These are phyloP conservation scores for Monosporozyma aerobia DNA, from an alignment of 805 yeast genomes.

Conservation along the genomic window DNA sequence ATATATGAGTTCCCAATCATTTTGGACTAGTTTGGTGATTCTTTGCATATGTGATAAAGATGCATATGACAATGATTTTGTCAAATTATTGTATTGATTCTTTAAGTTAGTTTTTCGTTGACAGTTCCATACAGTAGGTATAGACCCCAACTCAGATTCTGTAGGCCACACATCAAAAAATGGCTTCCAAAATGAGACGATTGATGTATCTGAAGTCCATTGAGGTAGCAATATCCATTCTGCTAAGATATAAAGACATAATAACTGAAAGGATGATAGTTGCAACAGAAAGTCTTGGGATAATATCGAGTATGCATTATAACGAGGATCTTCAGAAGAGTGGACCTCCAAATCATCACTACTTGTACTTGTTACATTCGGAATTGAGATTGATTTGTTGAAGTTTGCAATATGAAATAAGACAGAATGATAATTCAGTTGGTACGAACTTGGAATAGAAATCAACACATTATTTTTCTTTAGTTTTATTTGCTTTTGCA, in stretches of 20 bases:
- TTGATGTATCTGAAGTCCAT: conserved; percentile 11
- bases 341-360: neutral
- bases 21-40: conserved; percentile 35
- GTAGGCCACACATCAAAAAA: conserved; percentile 60
- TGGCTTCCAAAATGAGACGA: conserved; percentile 54
- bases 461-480: conserved; percentile 37
- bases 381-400: conserved; percentile 18
- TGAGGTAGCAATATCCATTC: conserved; percentile 24
- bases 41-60: conserved; percentile 33
- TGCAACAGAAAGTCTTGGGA: conserved; percentile 29
- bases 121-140: conserved; percentile 58
- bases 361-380: conserved; percentile 5
- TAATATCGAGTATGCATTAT: conserved; percentile 28
- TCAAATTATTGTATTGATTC: conserved; percentile 11
- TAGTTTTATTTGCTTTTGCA: conserved; percentile 31
- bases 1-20: conserved; percentile 37
- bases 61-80: conserved; percentile 37
- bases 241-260: conserved; percentile 36
- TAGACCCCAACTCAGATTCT: conserved; percentile 38
- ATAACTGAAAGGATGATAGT: conserved; percentile 52
- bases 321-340: conserved; percentile 16
- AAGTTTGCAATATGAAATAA: conserved; percentile 35
- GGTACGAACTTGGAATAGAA: conserved; percentile 46
- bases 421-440: conserved; percentile 50
- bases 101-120: conserved; percentile 8